phyloP scores from a whole-genome alignment of 2,329 filamentous ascomycete genomes.

The Diaporthe ampelina region DNA sequence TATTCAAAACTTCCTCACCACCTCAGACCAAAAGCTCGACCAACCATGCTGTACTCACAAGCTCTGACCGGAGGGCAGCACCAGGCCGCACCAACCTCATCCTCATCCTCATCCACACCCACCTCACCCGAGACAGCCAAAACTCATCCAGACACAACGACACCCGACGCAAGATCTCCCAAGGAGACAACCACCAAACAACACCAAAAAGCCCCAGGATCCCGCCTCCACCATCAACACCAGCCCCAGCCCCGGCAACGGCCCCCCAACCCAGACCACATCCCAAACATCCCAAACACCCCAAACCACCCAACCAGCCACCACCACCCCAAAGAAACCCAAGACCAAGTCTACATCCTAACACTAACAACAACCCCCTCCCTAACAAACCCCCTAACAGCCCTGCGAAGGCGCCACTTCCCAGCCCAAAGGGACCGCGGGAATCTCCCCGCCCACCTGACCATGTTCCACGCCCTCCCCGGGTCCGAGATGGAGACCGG shows the following conservation, averaged over 20 bases:
- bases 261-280: too few relatives aligned
- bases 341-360: constrained; percentile 27
- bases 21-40: neutral
- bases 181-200: neutral
- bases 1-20: neutral
- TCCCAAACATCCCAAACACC: neutral
- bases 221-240: neutral
- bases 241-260: neutral
- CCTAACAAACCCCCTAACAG: constrained; percentile 30
- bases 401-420: constrained; percentile 35
- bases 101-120: neutral
- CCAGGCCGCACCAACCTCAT: neutral
- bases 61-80: neutral
- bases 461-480: constrained; percentile 38
- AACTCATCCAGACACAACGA: neutral
- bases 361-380: constrained; percentile 29
- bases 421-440: constrained; percentile 26
- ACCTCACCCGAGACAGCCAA: neutral
- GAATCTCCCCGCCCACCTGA: constrained; percentile 34
- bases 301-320: too few relatives aligned
- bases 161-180: too few relatives aligned
- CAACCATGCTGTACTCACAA: constrained; percentile 30
- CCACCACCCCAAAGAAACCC: neutral
- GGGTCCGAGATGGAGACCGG: neutral
- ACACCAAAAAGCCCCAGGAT: neutral